Evolutionary conservation across 129 eudicot genomes (phyloP).

Genomic region (Logfia minima): DNA sequence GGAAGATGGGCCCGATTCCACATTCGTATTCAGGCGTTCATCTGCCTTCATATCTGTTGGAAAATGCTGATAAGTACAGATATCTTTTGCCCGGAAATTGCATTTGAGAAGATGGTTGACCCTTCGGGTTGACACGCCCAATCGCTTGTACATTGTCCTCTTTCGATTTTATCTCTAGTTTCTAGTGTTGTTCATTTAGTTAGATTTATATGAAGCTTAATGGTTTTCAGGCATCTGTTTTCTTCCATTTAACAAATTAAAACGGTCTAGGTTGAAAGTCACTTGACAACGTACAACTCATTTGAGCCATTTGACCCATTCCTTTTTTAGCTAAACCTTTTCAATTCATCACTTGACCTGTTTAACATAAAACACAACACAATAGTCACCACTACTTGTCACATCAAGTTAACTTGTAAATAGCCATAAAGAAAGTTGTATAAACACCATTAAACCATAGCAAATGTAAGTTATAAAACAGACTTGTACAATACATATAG

Average conservation of each 20-base stretch:
- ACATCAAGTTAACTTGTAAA: background rate
- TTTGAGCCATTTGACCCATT: background rate
- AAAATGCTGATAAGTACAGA: constrained; percentile 52
- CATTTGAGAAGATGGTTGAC: constrained; percentile 46
- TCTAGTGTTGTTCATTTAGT: constrained; percentile 20
- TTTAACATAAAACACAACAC: background rate
- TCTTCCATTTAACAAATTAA: background rate
- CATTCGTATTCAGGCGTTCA: constrained; percentile 63
- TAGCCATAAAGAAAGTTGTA: constrained; percentile 5
- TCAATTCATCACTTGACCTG: background rate
- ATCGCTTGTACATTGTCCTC: constrained; percentile 9
- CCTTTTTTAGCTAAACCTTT: background rate
- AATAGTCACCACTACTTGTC: background rate
- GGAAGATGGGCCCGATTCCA: constrained; percentile 79
- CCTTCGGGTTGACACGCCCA: constrained; percentile 19
- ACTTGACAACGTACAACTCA: background rate
- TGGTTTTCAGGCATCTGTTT: background rate
- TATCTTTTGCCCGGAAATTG: constrained; percentile 81
- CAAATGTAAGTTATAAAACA: constrained; percentile 25
- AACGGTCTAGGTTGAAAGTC: background rate
- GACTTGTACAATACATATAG: constrained; percentile 16
- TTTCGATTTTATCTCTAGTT: constrained; percentile 1
- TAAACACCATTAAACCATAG: constrained; percentile 15
- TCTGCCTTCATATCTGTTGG: constrained; percentile 56
- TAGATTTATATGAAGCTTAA: constrained; percentile 11